Percentiles rank a stretch among this genome's conserved stretches.
These are phyloP conservation scores for Candida buenavistaensis DNA, from an alignment of 1,139 yeast species.

Conservation along the genomic window DNA sequence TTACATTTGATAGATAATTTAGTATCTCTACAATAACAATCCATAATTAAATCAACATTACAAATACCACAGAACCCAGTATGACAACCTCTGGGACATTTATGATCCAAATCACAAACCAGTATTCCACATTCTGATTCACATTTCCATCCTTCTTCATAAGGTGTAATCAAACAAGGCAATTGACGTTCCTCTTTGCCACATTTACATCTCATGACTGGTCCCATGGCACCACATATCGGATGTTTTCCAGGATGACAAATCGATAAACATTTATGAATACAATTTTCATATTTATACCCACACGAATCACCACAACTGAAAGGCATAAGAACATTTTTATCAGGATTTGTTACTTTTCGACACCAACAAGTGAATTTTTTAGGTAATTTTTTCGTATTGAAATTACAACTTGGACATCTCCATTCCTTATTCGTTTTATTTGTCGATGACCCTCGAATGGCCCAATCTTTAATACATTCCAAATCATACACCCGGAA, in stretches of 20 bases:
- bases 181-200: slow-evolving; percentile 66
- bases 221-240: slow-evolving; percentile 76
- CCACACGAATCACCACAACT: slow-evolving; percentile 88
- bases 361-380: slow-evolving; percentile 91
- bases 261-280: slow-evolving; percentile 70
- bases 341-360: slow-evolving; percentile 64
- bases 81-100: slow-evolving; percentile 56
- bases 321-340: slow-evolving; percentile 68
- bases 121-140: slow-evolving; percentile 53
- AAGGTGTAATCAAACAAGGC: slow-evolving; percentile 75
- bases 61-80: slow-evolving; percentile 81
- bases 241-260: slow-evolving; percentile 95
- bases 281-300: slow-evolving; percentile 54
- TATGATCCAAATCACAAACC: slow-evolving; percentile 72
- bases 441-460: slow-evolving; percentile 67
- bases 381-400: slow-evolving; percentile 52
- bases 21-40: slow-evolving; percentile 65
- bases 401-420: slow-evolving; percentile 81
- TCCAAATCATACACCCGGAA: slow-evolving; percentile 78
- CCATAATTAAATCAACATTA: slow-evolving; percentile 30
- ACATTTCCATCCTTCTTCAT: slow-evolving; percentile 69
- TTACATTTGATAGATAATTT: slow-evolving; percentile 46
- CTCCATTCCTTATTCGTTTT: slow-evolving; percentile 60
- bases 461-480: slow-evolving; percentile 83
- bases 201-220: slow-evolving; percentile 69